Percentiles rank a stretch among this genome's conserved stretches.
Evolutionary conservation across 805 yeast species (phyloP).

Genomic region (Pichia heedii): DNA sequence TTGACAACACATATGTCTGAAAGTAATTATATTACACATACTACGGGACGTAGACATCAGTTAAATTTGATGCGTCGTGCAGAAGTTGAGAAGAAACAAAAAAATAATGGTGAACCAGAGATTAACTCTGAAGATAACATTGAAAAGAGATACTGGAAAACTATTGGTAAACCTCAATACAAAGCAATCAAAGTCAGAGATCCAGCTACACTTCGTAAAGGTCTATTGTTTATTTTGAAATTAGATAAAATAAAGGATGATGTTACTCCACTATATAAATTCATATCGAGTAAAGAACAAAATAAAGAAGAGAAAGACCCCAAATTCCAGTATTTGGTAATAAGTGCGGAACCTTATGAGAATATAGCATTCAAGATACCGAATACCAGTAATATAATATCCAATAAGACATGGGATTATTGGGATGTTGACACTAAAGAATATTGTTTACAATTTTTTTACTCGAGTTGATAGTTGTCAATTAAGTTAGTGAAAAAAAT

Average conservation of each 20-base stretch:
- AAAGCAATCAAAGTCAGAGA: constrained; percentile 63
- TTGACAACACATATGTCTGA: constrained; percentile 74
- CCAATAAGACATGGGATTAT: constrained; percentile 50
- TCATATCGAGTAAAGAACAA: constrained; percentile 74
- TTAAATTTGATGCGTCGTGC: constrained; percentile 58
- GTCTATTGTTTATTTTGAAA: constrained; percentile 56
- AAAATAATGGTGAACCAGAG: not conserved
- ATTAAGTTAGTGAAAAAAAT: too few species aligned
- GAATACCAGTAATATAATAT: constrained; percentile 33
- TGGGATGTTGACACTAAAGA: constrained; percentile 67
- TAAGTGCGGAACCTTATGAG: constrained; percentile 89
- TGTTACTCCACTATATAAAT: constrained; percentile 53
- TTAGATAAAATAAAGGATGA: constrained; percentile 39
- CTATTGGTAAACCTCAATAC: constrained; percentile 69
- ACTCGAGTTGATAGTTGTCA: constrained; percentile 13
- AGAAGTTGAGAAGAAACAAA: constrained; percentile 24
- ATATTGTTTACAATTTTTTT: constrained; percentile 66
- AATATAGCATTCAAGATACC: constrained; percentile 73
- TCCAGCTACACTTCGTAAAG: constrained; percentile 46
- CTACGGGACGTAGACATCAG: constrained; percentile 79
- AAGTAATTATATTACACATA: constrained; percentile 73
- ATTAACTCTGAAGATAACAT: not conserved
- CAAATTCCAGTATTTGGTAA: constrained; percentile 58
- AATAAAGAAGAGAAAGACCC: constrained; percentile 35
- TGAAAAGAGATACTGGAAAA: constrained; percentile 39